Evolutionary conservation across 129 eudicot genomes (phyloP).

Genomic region (Tagetes erecta): DNA sequence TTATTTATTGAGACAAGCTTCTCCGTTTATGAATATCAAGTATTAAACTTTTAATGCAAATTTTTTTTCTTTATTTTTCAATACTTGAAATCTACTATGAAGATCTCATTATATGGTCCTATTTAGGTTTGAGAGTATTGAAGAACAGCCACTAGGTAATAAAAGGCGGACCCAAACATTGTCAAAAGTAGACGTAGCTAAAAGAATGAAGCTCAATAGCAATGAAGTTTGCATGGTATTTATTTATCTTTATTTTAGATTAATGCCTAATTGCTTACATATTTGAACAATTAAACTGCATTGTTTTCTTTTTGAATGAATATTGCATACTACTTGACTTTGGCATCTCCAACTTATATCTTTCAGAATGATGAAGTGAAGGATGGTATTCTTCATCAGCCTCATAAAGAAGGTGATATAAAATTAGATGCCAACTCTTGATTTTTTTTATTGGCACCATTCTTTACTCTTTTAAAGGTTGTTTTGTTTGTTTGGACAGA

Average conservation of each 20-base stretch:
- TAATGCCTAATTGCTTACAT: conserved; percentile 1
- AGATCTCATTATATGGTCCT: conserved; percentile 8
- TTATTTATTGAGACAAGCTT: conserved; percentile 74
- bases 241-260: not conserved
- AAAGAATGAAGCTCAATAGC: conserved; percentile 54
- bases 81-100: not conserved
- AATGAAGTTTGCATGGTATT: conserved; percentile 42
- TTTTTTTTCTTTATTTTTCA: not conserved
- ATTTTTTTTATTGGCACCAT: not conserved
- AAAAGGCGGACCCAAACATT: conserved; percentile 62
- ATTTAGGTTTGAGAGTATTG: conserved; percentile 58
- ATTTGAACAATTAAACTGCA: not conserved
- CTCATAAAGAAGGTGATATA: conserved; percentile 45
- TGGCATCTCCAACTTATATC: conserved; percentile 9
- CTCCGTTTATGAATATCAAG: conserved; percentile 84
- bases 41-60: conserved; percentile 13
- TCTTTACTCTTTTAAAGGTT: conserved; percentile 9
- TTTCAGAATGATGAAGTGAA: conserved; percentile 51
- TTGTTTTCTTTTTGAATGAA: conserved; percentile 1
- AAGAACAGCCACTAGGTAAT: conserved; percentile 49
- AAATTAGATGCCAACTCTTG: not conserved
- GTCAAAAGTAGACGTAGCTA: conserved; percentile 48
- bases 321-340: conserved; percentile 2
- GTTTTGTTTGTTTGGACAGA: conserved; percentile 34
- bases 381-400: conserved; percentile 19